Evolutionary conservation across 140 eudicot species (phyloP), one percentile per base, ranked within the genome.

Genomic region (Oenanthe javanica): DNA sequence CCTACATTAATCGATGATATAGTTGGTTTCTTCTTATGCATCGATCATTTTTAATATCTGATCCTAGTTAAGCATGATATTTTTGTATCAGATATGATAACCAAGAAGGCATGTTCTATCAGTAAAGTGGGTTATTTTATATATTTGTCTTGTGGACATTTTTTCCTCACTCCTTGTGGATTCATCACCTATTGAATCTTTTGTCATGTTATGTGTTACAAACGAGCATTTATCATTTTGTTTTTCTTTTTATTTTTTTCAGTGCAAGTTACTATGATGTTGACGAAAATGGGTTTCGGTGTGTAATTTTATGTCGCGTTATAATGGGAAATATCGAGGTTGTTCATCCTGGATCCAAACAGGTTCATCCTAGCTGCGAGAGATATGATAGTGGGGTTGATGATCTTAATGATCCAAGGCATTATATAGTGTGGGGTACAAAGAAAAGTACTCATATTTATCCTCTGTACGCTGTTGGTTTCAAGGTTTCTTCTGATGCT

Each of bases 281-380:
- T 87, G 90, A 87, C 77, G 90, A 87, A 79, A 79, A 79, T 66
- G 82, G 82, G 49, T 50, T 67, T 21, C 77, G 49, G 51, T 71
- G 49, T 27, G 42, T 49, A 59, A 71, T 79, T 36, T 79, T 96
- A 57, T 96, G 97, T 74, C 97, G 96, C 72, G 99, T 96, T 47
- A 91, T 92, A 84, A 67, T 93, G 98, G 99, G 99, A 84, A 93
- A 88, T 55, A 88, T 87, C 91, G 99, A 95, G 88, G 85, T 88
- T 73, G 85, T 79, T 48, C 66, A 48, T 50, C 82, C 48, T 67
- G 82, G 77, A 48, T 79, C 82, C 18, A 79, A 79, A 71, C 99
- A 95, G 80, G 86, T 84, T 82, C 89, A 88, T 85, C 97, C 99
- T 14, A 91, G 93, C 79, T 84, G 87, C 16, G 96, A 91, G 82